These are phyloP conservation scores for Fusarium verrucosum DNA, from an alignment of 2,329 filamentous ascomycete species.

Conservation along the genomic window DNA sequence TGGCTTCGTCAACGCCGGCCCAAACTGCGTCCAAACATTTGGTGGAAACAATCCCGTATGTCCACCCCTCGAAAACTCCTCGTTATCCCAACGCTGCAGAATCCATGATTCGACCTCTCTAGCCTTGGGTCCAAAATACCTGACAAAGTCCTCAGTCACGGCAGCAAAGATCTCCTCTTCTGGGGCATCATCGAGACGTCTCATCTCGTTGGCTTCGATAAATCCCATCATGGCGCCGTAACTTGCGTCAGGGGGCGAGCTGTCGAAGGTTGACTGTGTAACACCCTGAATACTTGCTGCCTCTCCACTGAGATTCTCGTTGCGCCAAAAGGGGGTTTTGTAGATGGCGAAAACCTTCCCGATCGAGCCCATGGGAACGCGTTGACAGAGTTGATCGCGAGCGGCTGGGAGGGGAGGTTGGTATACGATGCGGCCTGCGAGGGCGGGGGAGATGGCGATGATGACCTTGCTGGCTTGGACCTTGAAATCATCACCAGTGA, in stretches of 20 bases:
- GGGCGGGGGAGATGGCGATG: rapidly evolving
- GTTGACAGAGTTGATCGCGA: background rate
- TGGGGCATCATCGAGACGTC: background rate
- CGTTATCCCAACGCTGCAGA: background rate
- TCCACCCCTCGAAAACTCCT: background rate
- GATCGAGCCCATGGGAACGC: no score
- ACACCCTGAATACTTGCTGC: background rate
- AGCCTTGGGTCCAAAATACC: background rate
- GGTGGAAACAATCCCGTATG: background rate
- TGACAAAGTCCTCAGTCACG: background rate
- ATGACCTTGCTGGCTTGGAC: background rate
- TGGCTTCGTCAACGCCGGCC: background rate
- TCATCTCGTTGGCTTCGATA: background rate
- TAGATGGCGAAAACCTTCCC: background rate
- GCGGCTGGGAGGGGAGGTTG: rapidly evolving
- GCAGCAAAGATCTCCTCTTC: background rate
- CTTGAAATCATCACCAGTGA: rapidly evolving
- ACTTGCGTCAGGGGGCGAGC: background rate
- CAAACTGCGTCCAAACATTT: background rate
- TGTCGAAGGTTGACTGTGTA: background rate
- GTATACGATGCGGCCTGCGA: background rate
- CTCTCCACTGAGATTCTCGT: background rate
- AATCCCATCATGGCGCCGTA: background rate
- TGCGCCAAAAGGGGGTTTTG: background rate
- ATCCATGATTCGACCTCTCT: background rate